Evolutionary conservation across 257 asterid species (phyloP).

Genomic region (Gynochthodes officinalis): DNA sequence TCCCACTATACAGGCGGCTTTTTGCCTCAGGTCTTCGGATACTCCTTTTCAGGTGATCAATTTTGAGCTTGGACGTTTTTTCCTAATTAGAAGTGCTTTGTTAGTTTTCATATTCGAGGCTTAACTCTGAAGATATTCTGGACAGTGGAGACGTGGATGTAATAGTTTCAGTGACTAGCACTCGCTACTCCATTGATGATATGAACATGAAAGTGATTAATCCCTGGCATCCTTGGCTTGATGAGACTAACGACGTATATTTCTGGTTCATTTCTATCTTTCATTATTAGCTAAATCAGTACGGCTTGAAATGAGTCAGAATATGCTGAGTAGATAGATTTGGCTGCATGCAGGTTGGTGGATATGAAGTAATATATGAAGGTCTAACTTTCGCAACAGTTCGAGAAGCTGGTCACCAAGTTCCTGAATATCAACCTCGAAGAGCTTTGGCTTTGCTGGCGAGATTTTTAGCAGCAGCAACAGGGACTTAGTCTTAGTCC

Average conservation of each 20-base stretch:
- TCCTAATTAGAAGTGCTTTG: no score
- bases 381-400: conserved; percentile 39
- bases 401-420: conserved; percentile 39
- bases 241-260: conserved; percentile 22
- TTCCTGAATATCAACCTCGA: conserved; percentile 38
- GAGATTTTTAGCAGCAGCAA: conserved; percentile 15
- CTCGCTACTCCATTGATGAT: conserved; percentile 35
- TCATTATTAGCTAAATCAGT: not conserved
- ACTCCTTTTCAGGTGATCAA: conserved; percentile 33
- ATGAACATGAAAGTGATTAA: conserved; percentile 34
- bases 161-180: conserved; percentile 38
- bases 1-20: conserved; percentile 31
- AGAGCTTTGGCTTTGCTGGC: conserved; percentile 30
- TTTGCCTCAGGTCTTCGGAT: conserved; percentile 36
- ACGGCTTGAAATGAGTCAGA: not conserved
- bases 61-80: not conserved
- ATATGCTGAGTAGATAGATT: not conserved
- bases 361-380: conserved; percentile 31
- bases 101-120: not conserved
- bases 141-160: conserved; percentile 47
- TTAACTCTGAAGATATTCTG: not conserved
- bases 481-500: no score
- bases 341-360: conserved; percentile 34
- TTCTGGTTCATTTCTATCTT: not conserved
- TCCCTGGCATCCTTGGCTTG: conserved; percentile 42